Conservation (phyloP, 345 rosid species). For the Melastoma malabathricum region DNA sequence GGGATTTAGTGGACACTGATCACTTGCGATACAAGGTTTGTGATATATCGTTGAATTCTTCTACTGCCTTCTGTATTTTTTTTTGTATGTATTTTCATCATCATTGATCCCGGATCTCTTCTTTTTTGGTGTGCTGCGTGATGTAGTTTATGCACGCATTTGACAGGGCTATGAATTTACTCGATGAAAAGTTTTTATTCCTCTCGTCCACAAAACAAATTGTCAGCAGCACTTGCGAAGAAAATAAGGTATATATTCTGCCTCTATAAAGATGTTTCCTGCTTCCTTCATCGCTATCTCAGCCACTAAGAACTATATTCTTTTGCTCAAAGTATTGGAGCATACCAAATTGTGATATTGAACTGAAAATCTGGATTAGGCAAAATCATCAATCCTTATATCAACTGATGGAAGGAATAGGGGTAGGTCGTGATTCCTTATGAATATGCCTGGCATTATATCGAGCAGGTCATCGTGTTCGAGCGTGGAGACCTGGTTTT, state of each 20-base stretch:
- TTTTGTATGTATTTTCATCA: background rate
- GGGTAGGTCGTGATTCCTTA: too few species aligned
- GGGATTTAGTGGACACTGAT: slow-evolving; percentile 46
- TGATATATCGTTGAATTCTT: slow-evolving; percentile 2
- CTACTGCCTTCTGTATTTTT: slow-evolving; percentile 5
- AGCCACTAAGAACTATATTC: too few species aligned
- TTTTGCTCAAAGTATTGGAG: too few species aligned
- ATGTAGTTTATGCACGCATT: slow-evolving; percentile 58
- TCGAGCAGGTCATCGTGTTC: slow-evolving; percentile 54
- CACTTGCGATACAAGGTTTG: slow-evolving; percentile 66
- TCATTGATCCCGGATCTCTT: too few species aligned
- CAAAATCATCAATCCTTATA: too few species aligned
- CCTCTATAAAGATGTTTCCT: background rate
- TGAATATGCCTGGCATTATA: slow-evolving; percentile 1
- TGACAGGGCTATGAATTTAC: slow-evolving; percentile 57
- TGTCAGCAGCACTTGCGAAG: slow-evolving; percentile 57
- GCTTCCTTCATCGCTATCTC: too few species aligned
- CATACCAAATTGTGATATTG: too few species aligned
- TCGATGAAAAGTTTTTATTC: slow-evolving; percentile 50
- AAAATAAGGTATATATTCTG: slow-evolving; percentile 40
- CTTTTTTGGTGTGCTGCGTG: too few species aligned
- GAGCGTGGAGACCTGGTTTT: slow-evolving; percentile 69
- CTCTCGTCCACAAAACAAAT: slow-evolving; percentile 57
- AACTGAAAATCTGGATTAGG: too few species aligned
- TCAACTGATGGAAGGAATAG: too few species aligned